phyloP scores from a whole-genome alignment of 805 yeast species.

The Wickerhamomyces strasburgensis region DNA sequence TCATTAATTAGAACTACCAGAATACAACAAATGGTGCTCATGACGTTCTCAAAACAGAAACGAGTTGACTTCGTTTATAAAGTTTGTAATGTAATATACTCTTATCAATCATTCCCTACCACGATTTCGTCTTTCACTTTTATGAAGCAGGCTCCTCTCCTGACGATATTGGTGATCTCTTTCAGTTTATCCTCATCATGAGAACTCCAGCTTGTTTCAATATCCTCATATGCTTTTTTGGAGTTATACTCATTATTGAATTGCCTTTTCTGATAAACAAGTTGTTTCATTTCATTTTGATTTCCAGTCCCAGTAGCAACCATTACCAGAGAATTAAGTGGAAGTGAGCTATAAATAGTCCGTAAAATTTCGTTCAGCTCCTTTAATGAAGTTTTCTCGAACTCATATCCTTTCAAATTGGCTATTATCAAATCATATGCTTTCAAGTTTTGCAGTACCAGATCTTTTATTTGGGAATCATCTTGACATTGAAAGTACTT shows the following conservation, averaged over 20 bases:
- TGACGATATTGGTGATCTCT: conserved; percentile 44
- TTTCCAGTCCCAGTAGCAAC: conserved; percentile 63
- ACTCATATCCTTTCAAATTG: conserved; percentile 48
- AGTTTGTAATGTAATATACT: too few species aligned
- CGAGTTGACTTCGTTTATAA: too few species aligned
- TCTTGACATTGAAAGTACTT: conserved; percentile 38
- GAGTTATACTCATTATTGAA: conserved; percentile 40
- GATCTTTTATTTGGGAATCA: conserved; percentile 57
- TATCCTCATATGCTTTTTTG: conserved; percentile 35
- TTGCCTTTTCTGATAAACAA: conserved; percentile 39
- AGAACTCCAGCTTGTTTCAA: conserved; percentile 47
- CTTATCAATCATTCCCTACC: too few species aligned
- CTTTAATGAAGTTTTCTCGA: conserved; percentile 1
- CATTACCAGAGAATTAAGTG: conserved; percentile 55
- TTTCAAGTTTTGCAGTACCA: conserved; percentile 23
- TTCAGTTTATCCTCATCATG: conserved; percentile 43
- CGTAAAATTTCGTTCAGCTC: conserved; percentile 41
- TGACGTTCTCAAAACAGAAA: too few species aligned
- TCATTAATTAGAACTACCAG: conserved; percentile 5
- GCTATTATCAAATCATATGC: conserved; percentile 43
- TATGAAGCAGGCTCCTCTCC: conserved; percentile 56
- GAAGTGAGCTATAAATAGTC: conserved; percentile 45
- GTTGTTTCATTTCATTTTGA: conserved; percentile 39
- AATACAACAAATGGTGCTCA: too few species aligned
- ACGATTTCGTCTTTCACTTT: conserved; percentile 42